These are phyloP conservation scores for Hyaloperonospora brassicae DNA, from an alignment of 352 stramenopile genomes.

Conservation along the genomic window DNA sequence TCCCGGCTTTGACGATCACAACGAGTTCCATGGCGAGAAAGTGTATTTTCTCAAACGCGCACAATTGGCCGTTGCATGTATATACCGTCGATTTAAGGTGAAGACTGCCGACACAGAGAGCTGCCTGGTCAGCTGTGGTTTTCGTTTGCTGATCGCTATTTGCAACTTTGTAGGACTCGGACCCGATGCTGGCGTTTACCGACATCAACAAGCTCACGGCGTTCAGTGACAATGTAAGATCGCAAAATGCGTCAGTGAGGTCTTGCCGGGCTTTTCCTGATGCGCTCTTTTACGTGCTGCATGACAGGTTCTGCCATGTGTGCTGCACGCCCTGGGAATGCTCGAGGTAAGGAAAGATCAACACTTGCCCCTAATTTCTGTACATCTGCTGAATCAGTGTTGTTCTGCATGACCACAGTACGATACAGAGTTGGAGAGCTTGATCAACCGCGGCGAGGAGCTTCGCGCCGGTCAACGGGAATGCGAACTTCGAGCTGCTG, in stretches of 20 bases:
- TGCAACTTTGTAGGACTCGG: constrained; percentile 29
- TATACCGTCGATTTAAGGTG: constrained; percentile 68
- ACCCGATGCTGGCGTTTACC: constrained; percentile 41
- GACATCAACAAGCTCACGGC: constrained; percentile 60
- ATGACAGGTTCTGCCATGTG: constrained; percentile 57
- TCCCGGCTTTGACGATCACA: constrained; percentile 64
- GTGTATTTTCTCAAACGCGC: constrained; percentile 67
- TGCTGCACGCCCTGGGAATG: constrained; percentile 59
- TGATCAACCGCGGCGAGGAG: constrained; percentile 43
- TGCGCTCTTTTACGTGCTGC: constrained; percentile 1
- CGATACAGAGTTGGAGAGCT: constrained; percentile 34
- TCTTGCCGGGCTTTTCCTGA: constrained; percentile 3
- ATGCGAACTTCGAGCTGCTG: constrained; percentile 58
- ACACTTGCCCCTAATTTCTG: not conserved
- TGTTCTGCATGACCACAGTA: constrained; percentile 33
- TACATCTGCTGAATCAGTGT: constrained; percentile 2
- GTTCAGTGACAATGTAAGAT: constrained; percentile 57
- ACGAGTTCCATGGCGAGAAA: constrained; percentile 34
- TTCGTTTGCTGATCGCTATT: too few species aligned
- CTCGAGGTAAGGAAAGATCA: constrained; percentile 39
- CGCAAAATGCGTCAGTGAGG: not conserved
- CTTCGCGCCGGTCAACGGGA: constrained; percentile 39
- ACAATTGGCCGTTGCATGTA: constrained; percentile 42
- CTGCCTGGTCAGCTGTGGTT: not conserved
- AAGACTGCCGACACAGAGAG: not conserved